Evolutionary conservation across 805 yeast genomes (phyloP), one percentile per base, ranked within the genome.

Genomic region (Wickerhamiella galacta): DNA sequence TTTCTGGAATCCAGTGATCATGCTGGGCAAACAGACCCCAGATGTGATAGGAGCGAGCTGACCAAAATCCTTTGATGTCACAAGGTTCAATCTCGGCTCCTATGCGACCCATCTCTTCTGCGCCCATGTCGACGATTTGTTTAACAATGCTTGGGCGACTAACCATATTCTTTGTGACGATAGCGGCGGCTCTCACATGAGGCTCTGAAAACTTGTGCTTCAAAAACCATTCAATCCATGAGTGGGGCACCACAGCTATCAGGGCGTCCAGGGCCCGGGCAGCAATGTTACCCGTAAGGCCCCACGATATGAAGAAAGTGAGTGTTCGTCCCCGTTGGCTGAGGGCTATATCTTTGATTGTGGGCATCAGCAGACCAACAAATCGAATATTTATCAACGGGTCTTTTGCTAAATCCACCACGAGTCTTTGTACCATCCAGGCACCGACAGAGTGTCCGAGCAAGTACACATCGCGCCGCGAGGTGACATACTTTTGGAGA

Each of bases 401-500:
- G n/a, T 34, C 29, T 4, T 48, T 42, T 2, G 41, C 37, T 2
- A 47, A 34, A 20, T 42, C 35, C 16, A 52, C 45, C 1, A 68
- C 57, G 2, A 70, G 58, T 28, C 76, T 50, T 48, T 77, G 83
- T 3, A 60, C 49, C 28, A 78, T 56, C 58, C 67, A 78, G 4
- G 72, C 61, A 2, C 92, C 92, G 10, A 77, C 68, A 0, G 87
- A 76, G 48, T 78, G 92, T 15, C 81, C 75, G 42, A 74, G 50
- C 16, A 75, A 54, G 32, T 57, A 53, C 6, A 75, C 48, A 9
- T 61, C 57, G 23, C 63, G 45, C 2, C 35, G 34, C 11, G 42
- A 28, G 8, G 36, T 20, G 17, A 36, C 42, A 32, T 55, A 45
- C 21, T 58, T 48, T 30, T 56, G 53, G 27, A 76, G 52, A n/a